Base-by-base conservation (phyloP, 192 early-diverging fungal species). In the Rhizophagus clarus region DNA sequence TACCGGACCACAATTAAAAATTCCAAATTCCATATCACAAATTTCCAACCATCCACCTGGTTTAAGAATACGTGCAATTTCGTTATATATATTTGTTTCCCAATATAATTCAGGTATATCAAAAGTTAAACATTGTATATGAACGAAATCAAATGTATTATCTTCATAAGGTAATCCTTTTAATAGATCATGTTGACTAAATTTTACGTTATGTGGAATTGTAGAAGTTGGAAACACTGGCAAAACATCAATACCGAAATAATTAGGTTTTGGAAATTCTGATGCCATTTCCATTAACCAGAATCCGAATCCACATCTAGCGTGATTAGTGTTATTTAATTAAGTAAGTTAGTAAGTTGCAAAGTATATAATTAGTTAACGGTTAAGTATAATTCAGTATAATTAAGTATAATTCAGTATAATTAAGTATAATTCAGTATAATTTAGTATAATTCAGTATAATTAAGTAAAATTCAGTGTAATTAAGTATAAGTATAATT, bases 261-360 rank as follows among this genome's bases (percentile, higher is more conserved):
- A 69, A 40, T 75, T 64, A 4, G 86, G 80, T 69, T 82, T 85
- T 17, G 80, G 86, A 63, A 83, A 87, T 67, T 87, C 86, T 20
- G 82, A 77, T 28, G 84, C 84, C 51, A 85, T 81, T 68, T 87
- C 86, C 72, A 77, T 56, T 20, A 69, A 24, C 86, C 86, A 87
- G 8, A 79, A 79, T 11, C 86, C 86, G 28, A 80, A 76, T 20
- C 85, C 85, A 24, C 84, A 83, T 3, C 61, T 68, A n/a, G n/a
- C n/a, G n/a, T n/a, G n/a, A n/a, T n/a, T n/a, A n/a, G n/a, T n/a
- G n/a, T n/a, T n/a, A n/a, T n/a, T n/a, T n/a, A n/a, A n/a, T n/a
- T n/a, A n/a, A n/a, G n/a, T n/a, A n/a, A n/a, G n/a, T n/a, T n/a
- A n/a, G n/a, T n/a, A n/a, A n/a, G n/a, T n/a, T n/a, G n/a, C n/a